Conservation (phyloP, 1,284 basidiomycete species). For the Ustilago vetiveriae region DNA sequence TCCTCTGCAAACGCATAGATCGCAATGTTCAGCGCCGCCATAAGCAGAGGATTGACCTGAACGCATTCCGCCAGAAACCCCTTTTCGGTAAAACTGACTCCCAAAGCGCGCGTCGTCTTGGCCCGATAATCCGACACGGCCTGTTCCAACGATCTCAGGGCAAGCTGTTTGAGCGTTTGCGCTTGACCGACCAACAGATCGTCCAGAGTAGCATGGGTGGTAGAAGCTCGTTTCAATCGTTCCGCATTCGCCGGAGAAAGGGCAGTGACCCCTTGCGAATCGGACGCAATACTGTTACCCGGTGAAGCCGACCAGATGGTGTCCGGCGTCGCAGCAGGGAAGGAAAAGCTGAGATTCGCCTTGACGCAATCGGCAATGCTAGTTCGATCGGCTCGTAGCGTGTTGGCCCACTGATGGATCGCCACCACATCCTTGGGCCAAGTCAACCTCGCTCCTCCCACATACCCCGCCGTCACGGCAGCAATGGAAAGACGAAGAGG, state of each 20-base stretch:
- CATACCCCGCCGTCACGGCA: constrained; percentile 37
- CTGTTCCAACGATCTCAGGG: constrained; percentile 25
- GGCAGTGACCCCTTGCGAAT: constrained; percentile 8
- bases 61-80: constrained; percentile 25
- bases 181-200: constrained; percentile 39
- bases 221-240: constrained; percentile 18
- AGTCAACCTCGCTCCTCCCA: constrained; percentile 30
- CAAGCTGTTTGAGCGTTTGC: constrained; percentile 38
- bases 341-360: constrained; percentile 27
- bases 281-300: constrained; percentile 8
- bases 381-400: constrained; percentile 28
- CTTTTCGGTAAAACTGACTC: constrained; percentile 34
- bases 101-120: constrained; percentile 20
- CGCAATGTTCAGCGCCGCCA: constrained; percentile 39
- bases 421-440: constrained; percentile 43
- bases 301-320: constrained; percentile 35
- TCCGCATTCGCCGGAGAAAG: constrained; percentile 33
- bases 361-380: constrained; percentile 36
- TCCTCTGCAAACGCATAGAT: constrained; percentile 44
- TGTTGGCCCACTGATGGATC: constrained; percentile 42
- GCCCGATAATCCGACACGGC: constrained; percentile 27
- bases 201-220: constrained; percentile 31
- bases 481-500: constrained; percentile 35
- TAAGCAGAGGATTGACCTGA: constrained; percentile 26
- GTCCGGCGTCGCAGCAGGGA: constrained; percentile 22